Evolutionary conservation across 169 alveolate genomes (phyloP), one percentile per base, ranked within the genome.

Genomic region (Plasmodium blacklocki): DNA sequence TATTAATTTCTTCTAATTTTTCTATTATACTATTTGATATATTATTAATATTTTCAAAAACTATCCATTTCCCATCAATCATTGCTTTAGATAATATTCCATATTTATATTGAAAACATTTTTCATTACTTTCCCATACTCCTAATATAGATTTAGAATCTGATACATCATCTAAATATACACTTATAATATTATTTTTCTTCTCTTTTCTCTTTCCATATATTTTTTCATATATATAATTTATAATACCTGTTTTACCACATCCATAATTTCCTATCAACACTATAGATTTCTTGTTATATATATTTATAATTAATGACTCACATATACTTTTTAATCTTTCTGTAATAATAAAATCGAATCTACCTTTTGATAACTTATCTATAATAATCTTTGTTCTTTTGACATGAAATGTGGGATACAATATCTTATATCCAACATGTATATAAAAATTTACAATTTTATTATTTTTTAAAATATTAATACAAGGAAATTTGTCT

Each of bases 121-220:
- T 89, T 52, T 94, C 96, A 8, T 93, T 94, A 54, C 93, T 78
- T 63, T 93, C 87, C 97, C 97, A 96, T 47, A 92, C 62, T 9
- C 98, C 97, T 29, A 96, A 54, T 62, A 96, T 86, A 4, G 96
- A 56, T 74, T 94, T 93, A 47, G 94, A 91, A 60, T 96, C 98
- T 3, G 95, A 88, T 32, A 89, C 83, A 45, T 95, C 97, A 74
- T 96, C 98, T 32, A 94, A 71, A 74, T 95, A 95, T 2, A 95
- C 52, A 15, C 92, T 75, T 47, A 93, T 86, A 6, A 88, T 73
- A 19, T 91, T 88, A 66, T 52, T 59, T 8, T 74, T 21, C 2
- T 60, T 26, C 56, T 32, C 56, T 68, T 63, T 50, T 70, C 59
- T 83, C 71, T 58, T 56, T 56, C 64, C 23, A 63, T 15, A 83